Evolutionary conservation across 1,139 yeast species (phyloP), one percentile per base, ranked within the genome.

Genomic region (Suhomyces ambrosiae): DNA sequence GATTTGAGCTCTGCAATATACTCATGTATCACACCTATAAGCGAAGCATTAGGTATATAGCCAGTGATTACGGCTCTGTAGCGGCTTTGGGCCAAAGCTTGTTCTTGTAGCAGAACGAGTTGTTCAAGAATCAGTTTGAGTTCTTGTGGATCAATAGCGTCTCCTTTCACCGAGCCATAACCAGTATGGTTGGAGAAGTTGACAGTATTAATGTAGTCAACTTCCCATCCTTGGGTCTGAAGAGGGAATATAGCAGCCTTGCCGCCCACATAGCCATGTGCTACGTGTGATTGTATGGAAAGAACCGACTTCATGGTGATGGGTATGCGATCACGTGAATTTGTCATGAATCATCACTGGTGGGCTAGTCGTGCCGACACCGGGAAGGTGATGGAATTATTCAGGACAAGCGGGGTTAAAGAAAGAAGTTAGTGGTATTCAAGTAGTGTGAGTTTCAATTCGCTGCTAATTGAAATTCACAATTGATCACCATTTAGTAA

Each of bases 111-210:
- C 12, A 26, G 16, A 17, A 27, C 11, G 10, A 39, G 34, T 18
- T 38, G 42, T 12, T 28, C 35, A 9, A 41, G 35, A 17, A 44
- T 32, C 13, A 30, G 38, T 11, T 14, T 15, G 15, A 44, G 45
- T 22, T 40, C 42, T 22, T 27, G 25, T 5, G 36, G 29, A 10
- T 39, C 44, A 18, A 49, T 44, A 19, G 50, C 34, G 7, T 38
- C 35, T 2, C 76, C 76, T 17, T 52, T 49, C 38, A 66, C 63
- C 8, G 61, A 51, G 8, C 76, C 76, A 48, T 69, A 70, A 2
- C 75, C 76, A n/a, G 76, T 69, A 48, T 70, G 76, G 43, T 70
- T 70, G 18, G 74, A 67, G 41, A 64, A 65, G 41, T 68, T 62
- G 18, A 67, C 71, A 3, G 76, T 68, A 44, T 70, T 66, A 28